phyloP scores from a whole-genome alignment of 257 asterid species.

The Primulina eburnea region DNA sequence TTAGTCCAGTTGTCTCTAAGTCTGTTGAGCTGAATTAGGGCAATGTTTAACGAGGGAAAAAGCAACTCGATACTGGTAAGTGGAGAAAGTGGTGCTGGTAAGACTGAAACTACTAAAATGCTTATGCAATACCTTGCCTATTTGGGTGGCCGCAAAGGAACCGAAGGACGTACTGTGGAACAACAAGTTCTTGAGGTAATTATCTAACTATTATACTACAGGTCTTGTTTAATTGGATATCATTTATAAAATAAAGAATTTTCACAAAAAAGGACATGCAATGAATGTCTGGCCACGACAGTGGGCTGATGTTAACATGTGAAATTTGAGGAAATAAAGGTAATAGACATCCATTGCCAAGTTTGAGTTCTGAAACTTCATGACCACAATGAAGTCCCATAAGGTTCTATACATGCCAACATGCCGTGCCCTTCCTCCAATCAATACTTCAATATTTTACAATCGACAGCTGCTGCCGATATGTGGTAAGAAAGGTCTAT shows the following conservation, averaged over 20 bases:
- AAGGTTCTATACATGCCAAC: not conserved
- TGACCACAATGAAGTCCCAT: not conserved
- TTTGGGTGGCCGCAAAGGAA: slow-evolving; percentile 94
- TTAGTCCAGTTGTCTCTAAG: slow-evolving; percentile 33
- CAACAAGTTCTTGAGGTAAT: slow-evolving; percentile 96
- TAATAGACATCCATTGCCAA: slow-evolving; percentile 3
- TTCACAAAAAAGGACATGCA: not conserved
- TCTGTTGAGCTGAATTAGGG: slow-evolving; percentile 49
- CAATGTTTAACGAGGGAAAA: slow-evolving; percentile 81
- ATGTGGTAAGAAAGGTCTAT: not conserved
- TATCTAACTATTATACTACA: not conserved
- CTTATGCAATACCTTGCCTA: slow-evolving; percentile 95
- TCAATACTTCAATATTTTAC: not conserved
- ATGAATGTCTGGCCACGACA: not conserved
- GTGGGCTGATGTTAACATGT: slow-evolving; percentile 5
- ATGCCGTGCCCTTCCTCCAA: not conserved
- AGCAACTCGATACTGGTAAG: slow-evolving; percentile 93
- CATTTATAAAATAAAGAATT: slow-evolving; percentile 11
- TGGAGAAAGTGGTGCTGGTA: slow-evolving; percentile 99
- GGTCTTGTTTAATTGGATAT: slow-evolving; percentile 11
- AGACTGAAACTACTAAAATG: slow-evolving; percentile 99
- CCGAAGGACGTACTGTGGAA: slow-evolving; percentile 95
- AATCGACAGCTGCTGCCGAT: not conserved
- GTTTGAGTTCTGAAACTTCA: slow-evolving; percentile 4
- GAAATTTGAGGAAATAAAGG: slow-evolving; percentile 5